phyloP scores from a whole-genome alignment of 2,329 filamentous ascomycete species.

The Penicillium sp. region DNA sequence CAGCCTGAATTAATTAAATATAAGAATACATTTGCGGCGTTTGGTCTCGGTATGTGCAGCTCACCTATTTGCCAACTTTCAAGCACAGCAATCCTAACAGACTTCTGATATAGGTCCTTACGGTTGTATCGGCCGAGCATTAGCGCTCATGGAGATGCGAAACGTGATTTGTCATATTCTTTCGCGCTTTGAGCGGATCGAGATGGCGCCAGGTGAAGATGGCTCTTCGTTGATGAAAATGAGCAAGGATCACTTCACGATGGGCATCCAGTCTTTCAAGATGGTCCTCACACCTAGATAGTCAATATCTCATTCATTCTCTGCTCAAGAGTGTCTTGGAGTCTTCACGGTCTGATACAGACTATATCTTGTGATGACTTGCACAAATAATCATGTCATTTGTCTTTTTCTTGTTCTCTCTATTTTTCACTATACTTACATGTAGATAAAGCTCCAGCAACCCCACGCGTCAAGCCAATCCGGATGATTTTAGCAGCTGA shows the following conservation, averaged over 20 bases:
- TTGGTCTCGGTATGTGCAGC: conserved; percentile 1
- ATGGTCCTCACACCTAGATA: background rate
- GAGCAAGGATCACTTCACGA: background rate
- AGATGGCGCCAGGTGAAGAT: background rate
- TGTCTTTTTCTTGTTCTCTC: no score
- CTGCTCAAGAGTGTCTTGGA: no score
- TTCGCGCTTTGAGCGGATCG: background rate
- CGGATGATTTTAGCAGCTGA: no score
- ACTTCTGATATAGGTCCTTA: background rate
- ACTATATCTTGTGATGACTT: no score
- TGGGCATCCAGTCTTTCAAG: background rate
- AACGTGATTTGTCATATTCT: background rate
- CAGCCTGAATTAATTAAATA: conserved; percentile 1
- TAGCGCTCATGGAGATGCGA: conserved; percentile 9
- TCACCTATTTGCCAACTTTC: no score
- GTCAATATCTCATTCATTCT: background rate
- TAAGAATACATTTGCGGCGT: background rate
- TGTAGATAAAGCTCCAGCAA: no score
- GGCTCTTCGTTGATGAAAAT: background rate
- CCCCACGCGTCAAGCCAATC: no score
- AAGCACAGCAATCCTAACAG: background rate
- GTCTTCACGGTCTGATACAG: no score
- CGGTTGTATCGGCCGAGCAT: conserved; percentile 1
- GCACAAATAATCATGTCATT: no score
- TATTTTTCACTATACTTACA: no score